Evolutionary conservation across 257 asterid genomes (phyloP).

Genomic region (Nicotiana otophora): DNA sequence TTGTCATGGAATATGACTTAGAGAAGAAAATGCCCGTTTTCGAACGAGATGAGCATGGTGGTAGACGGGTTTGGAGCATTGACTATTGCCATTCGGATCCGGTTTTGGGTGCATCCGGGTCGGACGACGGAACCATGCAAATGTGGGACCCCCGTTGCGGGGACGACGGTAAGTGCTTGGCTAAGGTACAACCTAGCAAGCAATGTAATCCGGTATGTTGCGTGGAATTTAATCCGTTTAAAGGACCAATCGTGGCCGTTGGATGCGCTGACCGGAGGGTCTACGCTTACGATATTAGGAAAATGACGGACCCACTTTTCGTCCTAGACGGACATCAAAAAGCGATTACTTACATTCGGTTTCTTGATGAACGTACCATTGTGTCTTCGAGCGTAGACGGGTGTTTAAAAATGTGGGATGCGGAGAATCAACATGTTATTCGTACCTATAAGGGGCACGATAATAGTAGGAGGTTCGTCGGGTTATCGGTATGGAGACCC

Average conservation of each 20-base stretch:
- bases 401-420: conserved; percentile 63
- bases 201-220: conserved; percentile 58
- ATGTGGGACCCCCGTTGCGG: conserved; percentile 82
- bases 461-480: conserved; percentile 68
- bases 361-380: conserved; percentile 39
- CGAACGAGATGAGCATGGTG: conserved; percentile 96
- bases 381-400: conserved; percentile 71
- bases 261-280: conserved; percentile 71
- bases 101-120: conserved; percentile 73
- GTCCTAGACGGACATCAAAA: conserved; percentile 59
- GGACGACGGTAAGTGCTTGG: conserved; percentile 26
- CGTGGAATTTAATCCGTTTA: conserved; percentile 73
- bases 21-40: conserved; percentile 64
- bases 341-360: conserved; percentile 57
- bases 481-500: conserved; percentile 66
- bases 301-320: conserved; percentile 41
- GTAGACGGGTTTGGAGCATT: conserved; percentile 83
- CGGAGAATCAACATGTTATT: conserved; percentile 28
- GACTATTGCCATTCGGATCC: conserved; percentile 58
- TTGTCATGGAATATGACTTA: conserved; percentile 74
- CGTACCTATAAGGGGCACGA: conserved; percentile 66
- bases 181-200: conserved; percentile 41
- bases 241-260: conserved; percentile 36
- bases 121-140: conserved; percentile 93
- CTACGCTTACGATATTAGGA: conserved; percentile 61